Conservation (phyloP, 352 stramenopile genomes). For the Phytophthora agathidicida region DNA sequence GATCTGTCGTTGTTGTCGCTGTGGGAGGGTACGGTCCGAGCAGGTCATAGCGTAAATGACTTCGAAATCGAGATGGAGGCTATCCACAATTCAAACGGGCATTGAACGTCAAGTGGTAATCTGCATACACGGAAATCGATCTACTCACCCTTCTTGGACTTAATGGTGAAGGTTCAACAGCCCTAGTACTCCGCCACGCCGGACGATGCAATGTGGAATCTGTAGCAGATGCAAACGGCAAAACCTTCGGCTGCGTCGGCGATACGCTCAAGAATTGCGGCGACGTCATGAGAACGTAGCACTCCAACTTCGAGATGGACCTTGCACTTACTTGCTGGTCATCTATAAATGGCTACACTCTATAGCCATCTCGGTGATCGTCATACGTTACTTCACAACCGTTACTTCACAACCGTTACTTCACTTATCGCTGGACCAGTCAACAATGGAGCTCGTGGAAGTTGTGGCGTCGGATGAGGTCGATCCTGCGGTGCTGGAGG, state of each 20-base stretch:
- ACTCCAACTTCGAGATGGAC: too few relatives aligned
- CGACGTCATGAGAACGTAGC: conserved; percentile 20
- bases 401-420: not conserved
- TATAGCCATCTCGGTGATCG: conserved; percentile 13
- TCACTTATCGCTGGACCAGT: not conserved
- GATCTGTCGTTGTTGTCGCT: not conserved
- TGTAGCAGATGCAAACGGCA: conserved; percentile 59
- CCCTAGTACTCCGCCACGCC: conserved; percentile 53
- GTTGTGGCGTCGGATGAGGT: conserved; percentile 35
- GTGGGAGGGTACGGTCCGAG: conserved; percentile 7
- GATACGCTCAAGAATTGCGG: not conserved
- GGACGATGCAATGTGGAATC: conserved; percentile 63
- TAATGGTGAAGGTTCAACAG: conserved; percentile 18
- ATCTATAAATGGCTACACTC: conserved; percentile 22
- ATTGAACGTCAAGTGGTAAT: not conserved
- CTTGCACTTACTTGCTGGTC: too few relatives aligned
- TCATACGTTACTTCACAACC: not conserved
- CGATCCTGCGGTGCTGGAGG: conserved; percentile 37
- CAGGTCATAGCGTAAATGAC: conserved; percentile 38
- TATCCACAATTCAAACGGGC: conserved; percentile 13
- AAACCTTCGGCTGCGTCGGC: conserved; percentile 15
- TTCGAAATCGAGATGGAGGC: conserved; percentile 51
- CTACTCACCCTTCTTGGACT: conserved; percentile 43
- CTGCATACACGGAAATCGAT: too few relatives aligned
- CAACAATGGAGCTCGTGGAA: conserved; percentile 48